These are phyloP conservation scores for Lomentospora prolificans DNA, from an alignment of 2,329 filamentous ascomycete genomes.

Conservation along the genomic window DNA sequence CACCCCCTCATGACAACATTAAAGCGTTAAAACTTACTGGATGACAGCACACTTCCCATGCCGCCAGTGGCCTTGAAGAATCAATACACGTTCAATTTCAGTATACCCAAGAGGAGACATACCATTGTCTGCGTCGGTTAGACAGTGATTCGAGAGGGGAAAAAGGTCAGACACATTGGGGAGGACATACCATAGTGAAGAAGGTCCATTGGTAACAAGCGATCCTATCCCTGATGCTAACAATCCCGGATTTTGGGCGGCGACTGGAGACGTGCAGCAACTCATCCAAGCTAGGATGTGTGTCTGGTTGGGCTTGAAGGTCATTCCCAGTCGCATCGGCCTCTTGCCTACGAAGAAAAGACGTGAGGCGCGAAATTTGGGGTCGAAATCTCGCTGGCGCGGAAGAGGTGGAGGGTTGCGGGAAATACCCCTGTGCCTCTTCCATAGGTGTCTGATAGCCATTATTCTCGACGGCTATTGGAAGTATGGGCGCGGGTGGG, in stretches of 20 bases:
- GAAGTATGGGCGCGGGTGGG: not conserved
- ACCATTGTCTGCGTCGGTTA: slow-evolving; percentile 5
- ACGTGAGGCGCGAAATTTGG: not conserved
- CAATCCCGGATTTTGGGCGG: slow-evolving; percentile 16
- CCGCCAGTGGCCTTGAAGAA: slow-evolving; percentile 42
- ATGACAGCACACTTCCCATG: slow-evolving; percentile 43
- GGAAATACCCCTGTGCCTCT: not conserved
- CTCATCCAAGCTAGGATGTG: slow-evolving; percentile 19
- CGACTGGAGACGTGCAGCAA: slow-evolving; percentile 23
- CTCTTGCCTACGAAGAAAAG: not conserved
- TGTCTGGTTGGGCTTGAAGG: not conserved
- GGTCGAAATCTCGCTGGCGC: not conserved
- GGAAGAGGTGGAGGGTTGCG: not conserved
- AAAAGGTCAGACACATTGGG: not conserved
- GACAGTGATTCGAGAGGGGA: not conserved
- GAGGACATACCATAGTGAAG: slow-evolving; percentile 49
- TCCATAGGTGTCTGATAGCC: not conserved
- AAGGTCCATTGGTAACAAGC: slow-evolving; percentile 60
- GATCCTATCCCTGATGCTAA: slow-evolving; percentile 39
- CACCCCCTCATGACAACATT: too few species aligned
- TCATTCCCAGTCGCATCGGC: not conserved
- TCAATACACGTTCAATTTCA: slow-evolving; percentile 1
- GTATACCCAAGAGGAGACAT: not conserved
- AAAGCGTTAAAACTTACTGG: slow-evolving; percentile 29
- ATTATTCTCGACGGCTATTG: not conserved